phyloP scores from a whole-genome alignment of 257 asterid genomes.

The Pogostemon cablin region DNA sequence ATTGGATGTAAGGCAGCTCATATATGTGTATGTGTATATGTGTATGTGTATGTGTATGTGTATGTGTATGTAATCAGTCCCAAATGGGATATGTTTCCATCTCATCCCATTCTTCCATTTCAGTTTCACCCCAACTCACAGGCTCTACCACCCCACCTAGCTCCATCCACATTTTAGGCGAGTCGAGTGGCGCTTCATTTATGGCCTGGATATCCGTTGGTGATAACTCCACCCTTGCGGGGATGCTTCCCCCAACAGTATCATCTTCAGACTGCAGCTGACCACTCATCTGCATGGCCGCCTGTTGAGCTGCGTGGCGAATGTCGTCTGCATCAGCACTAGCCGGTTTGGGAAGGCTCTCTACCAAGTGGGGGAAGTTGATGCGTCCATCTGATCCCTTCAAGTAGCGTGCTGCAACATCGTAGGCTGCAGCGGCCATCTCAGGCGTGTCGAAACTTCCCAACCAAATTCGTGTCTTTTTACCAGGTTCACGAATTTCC shows the following conservation, averaged over 20 bases:
- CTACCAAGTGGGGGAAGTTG: conserved; percentile 52
- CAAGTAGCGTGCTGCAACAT: conserved; percentile 58
- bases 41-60: not conserved
- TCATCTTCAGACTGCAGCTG: conserved; percentile 1
- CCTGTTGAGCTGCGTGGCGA: conserved; percentile 56
- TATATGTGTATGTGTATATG: too few species aligned
- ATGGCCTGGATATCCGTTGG: conserved; percentile 63
- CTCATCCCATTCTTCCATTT: conserved; percentile 40
- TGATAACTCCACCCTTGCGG: conserved; percentile 52
- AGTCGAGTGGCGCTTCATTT: conserved; percentile 64
- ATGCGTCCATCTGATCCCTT: conserved; percentile 49
- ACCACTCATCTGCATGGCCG: conserved; percentile 42
- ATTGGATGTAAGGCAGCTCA: not conserved
- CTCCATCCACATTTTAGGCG: conserved; percentile 72
- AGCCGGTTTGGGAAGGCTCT: conserved; percentile 45
- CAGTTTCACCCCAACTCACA: conserved; percentile 19
- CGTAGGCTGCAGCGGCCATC: conserved; percentile 73
- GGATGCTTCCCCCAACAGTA: conserved; percentile 1
- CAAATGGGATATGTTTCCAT: conserved; percentile 45
- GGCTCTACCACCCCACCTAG: conserved; percentile 27
- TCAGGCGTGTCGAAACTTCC: conserved; percentile 61
- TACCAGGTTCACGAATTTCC: conserved; percentile 60
- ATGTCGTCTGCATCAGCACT: conserved; percentile 44
- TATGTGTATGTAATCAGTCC: conserved; percentile 35
- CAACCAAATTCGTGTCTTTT: conserved; percentile 60